Evolutionary conservation across 192 early-diverging fungal species (phyloP).

Genomic region (Haplosporangium gracile): DNA sequence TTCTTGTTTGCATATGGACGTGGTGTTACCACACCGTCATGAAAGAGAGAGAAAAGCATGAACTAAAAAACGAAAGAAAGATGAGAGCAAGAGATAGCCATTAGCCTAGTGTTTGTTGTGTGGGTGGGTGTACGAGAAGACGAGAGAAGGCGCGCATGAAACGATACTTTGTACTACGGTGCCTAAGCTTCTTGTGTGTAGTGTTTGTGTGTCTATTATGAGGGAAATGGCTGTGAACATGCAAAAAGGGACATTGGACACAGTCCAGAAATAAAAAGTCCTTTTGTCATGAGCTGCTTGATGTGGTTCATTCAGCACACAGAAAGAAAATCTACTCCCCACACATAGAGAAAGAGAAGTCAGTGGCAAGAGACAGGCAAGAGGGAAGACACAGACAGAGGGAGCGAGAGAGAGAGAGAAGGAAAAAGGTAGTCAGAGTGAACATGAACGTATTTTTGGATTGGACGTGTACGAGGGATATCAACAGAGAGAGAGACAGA

Average conservation of each 20-base stretch:
- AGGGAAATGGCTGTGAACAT: not conserved
- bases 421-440: not conserved
- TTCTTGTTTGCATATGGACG: not conserved
- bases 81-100: not conserved
- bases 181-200: not conserved
- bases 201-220: not conserved
- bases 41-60: not conserved
- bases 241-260: not conserved
- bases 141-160: not conserved
- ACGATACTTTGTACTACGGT: not conserved
- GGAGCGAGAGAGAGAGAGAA: not conserved
- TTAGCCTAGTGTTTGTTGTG: not conserved
- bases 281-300: not conserved
- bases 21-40: constrained; percentile 2
- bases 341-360: not conserved
- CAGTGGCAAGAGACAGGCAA: not conserved
- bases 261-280: not conserved
- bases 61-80: not conserved
- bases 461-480: too few relatives aligned
- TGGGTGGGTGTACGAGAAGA: not conserved
- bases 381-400: not conserved
- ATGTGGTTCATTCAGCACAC: not conserved
- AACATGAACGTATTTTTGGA: not conserved
- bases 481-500: too few relatives aligned
- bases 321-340: not conserved